Evolutionary conservation across 2,329 filamentous ascomycete species (phyloP).

Genomic region (Acephala macrosclerotiorum): DNA sequence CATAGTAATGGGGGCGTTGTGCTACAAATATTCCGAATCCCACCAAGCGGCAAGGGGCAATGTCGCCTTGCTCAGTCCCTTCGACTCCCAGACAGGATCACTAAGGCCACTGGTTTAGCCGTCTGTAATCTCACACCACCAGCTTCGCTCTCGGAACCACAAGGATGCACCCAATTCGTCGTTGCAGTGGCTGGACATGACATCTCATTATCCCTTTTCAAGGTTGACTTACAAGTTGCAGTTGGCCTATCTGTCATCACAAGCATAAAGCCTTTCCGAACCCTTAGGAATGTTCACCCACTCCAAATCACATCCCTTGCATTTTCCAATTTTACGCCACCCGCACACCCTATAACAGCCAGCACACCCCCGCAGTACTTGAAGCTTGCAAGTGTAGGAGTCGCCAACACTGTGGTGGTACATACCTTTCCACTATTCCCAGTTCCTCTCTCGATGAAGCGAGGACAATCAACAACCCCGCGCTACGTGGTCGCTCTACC

Average conservation of each 20-base stretch:
- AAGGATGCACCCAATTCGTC: conserved; percentile 76
- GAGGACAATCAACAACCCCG: conserved; percentile 40
- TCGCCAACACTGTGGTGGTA: conserved; percentile 45
- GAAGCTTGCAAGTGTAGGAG: conserved; percentile 44
- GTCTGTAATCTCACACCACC: conserved; percentile 71
- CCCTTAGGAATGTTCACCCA: conserved; percentile 61
- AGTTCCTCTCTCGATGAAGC: conserved; percentile 40
- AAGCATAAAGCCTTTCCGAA: conserved; percentile 60
- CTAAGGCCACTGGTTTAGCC: conserved; percentile 80
- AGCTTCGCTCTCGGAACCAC: conserved; percentile 54
- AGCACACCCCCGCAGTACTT: conserved; percentile 41
- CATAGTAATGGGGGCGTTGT: conserved; percentile 64
- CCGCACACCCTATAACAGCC: conserved; percentile 38
- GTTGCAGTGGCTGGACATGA: conserved; percentile 84
- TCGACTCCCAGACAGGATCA: conserved; percentile 71
- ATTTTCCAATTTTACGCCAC: conserved; percentile 55
- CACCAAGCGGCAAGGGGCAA: conserved; percentile 41
- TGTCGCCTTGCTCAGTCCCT: conserved; percentile 60
- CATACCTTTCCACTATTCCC: conserved; percentile 45
- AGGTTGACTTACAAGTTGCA: conserved; percentile 70
- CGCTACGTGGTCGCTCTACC: conserved; percentile 44
- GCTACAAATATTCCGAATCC: conserved; percentile 60
- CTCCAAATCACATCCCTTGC: conserved; percentile 65
- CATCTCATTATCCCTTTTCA: conserved; percentile 79
- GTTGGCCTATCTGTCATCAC: conserved; percentile 56